Base-by-base conservation (phyloP, 2,329 filamentous ascomycete genomes). In the Alternaria ethzedia region DNA sequence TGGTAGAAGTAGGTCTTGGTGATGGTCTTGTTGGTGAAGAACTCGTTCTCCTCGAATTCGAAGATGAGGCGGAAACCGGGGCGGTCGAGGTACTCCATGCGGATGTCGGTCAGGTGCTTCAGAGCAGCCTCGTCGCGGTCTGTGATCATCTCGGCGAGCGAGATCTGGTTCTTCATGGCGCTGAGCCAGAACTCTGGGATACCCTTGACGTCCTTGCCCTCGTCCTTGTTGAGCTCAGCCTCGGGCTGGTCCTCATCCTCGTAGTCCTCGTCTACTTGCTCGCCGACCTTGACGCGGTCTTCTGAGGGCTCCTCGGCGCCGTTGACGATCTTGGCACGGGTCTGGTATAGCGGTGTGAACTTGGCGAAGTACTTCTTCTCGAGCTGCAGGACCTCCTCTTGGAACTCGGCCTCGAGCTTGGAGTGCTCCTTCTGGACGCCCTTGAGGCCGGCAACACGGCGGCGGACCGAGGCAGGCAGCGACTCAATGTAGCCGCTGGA, bases 311-410 rank as follows among this genome's bases (percentile, higher is more conserved):
- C 96, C 64, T 85, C 81, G 68, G 84, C 84, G 74, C 96, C 96
- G 83, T 97, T 98, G 82, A 99, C 87, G 74, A 99, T 98, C 75
- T 90, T 88, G 67, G 94, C 89, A 82, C 96, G 94, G 87, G 96
- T 96, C 87, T 97, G 86, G 84, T 99, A 99, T 54, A 99, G 89
- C 65, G 96, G 96, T 58, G 93, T 97, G 85, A 97, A 99, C 85
- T 98, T 98, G 84, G 92, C 93, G 76, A 98, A 98, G 84, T 97
- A 99, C 85, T 97, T 97, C 89, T 99, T 99, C 88, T 99, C 96
- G 26, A 99, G 89, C 82, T 97, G 91, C 63, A 99, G 88, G 66
- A 99, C 94, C 84, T 98, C 96, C 83, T 98, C 94, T 82, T 99
- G 96, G 83, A 99, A 98, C 83, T 97, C 91, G 57, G 94, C 93